phyloP scores from a whole-genome alignment of 2,329 filamentous ascomycete species.

The Penicillium sp. region DNA sequence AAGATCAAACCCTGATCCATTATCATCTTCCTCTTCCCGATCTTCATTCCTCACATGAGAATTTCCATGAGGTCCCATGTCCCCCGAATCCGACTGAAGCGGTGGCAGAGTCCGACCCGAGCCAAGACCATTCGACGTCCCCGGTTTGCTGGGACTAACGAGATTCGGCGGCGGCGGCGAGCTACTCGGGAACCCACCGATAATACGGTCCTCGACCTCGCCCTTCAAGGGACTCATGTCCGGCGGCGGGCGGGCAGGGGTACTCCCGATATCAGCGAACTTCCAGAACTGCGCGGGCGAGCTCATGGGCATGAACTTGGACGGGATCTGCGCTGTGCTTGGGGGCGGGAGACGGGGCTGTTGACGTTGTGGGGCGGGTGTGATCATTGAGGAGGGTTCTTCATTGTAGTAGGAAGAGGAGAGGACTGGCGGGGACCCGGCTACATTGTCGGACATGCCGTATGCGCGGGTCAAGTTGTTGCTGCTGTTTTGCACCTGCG shows the following conservation, averaged over 20 bases:
- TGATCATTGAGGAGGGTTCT: slow-evolving; percentile 47
- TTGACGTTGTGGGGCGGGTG: slow-evolving; percentile 49
- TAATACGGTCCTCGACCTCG: slow-evolving; percentile 34
- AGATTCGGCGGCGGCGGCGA: slow-evolving; percentile 49
- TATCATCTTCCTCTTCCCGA: slow-evolving; percentile 43
- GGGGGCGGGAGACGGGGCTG: slow-evolving; percentile 49
- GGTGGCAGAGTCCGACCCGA: slow-evolving; percentile 32
- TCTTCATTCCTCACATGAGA: slow-evolving; percentile 30
- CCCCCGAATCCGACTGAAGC: slow-evolving; percentile 32
- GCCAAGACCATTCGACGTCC: slow-evolving; percentile 32
- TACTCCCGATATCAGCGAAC: slow-evolving; percentile 47
- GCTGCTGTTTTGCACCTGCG: slow-evolving; percentile 19
- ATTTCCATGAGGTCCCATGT: slow-evolving; percentile 15
- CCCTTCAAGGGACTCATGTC: slow-evolving; percentile 50
- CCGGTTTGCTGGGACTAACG: slow-evolving; percentile 46
- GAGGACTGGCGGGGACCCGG: slow-evolving; percentile 46
- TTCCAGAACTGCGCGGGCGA: slow-evolving; percentile 53
- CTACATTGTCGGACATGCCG: slow-evolving; percentile 41
- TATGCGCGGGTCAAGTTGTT: slow-evolving; percentile 35
- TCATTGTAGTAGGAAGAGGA: slow-evolving; percentile 52
- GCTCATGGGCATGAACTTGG: slow-evolving; percentile 53
- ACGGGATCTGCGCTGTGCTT: slow-evolving; percentile 50
- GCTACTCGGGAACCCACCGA: slow-evolving; percentile 45
- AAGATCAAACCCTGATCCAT: slow-evolving; percentile 47
- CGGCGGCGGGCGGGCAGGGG: slow-evolving; percentile 41